Base-by-base conservation (phyloP, 306 rosid species). In the Abrus precatorius region DNA sequence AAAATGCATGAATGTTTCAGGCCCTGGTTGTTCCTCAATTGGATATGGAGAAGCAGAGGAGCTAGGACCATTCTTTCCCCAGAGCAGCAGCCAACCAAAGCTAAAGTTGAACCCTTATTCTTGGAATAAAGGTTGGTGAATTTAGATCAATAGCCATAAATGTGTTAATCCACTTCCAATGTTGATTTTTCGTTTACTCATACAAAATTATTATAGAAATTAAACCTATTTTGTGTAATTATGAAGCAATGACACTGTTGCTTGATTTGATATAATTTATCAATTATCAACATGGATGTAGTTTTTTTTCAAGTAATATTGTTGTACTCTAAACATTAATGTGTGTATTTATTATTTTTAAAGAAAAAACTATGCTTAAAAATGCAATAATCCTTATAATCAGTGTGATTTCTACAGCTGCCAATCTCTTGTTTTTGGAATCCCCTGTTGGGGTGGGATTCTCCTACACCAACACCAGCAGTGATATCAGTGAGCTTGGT, bases 401-500 rank as follows among this genome's bases (percentile, higher is more conserved):
- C n/a, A 55, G 27, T 60, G 5, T 65, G 14, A 2, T 75, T 78
- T 80, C 9, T 64, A 29, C 86, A 94, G 98, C 91, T 53, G 89
- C 92, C 34, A 94, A 94, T 72, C 74, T 94, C 1, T 62, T 94
- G 84, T 94, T 94, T 77, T 14, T 94, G 84, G 98, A 94, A 81
- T 89, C 97, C 41, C 98, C 98, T 0, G 88, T 83, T 43, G 97
- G 98, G 72, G 97, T 94, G 61, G 96, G 98, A 63, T 94, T 94
- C 84, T 94, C 98, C 54, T 94, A 94, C 81, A 86, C 91, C 59
- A 94, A 94, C 72, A 90, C 92, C 59, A 90, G 82, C 70, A 62
- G 28, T 50, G 98, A 94, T 59, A 84, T 94, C 20, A 5, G 0
- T 0, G 57, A 83, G 45, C 93, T 94, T 53, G 97, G 97, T 12